A percentile compares a stretch with the other conserved stretches of the same genome.
These are phyloP conservation scores for Jasminum sambac DNA, from an alignment of 257 asterid genomes.

Conservation along the genomic window DNA sequence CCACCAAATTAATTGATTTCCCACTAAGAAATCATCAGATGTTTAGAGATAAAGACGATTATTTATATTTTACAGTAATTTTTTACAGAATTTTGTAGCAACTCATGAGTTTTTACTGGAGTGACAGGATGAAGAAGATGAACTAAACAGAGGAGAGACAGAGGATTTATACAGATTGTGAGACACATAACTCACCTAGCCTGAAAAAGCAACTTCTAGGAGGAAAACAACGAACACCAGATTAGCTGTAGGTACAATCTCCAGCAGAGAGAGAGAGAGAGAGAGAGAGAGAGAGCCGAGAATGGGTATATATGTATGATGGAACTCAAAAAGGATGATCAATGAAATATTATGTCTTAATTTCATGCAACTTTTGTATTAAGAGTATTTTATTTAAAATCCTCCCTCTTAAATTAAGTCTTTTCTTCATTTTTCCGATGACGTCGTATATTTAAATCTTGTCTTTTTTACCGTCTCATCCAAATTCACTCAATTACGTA, in stretches of 20 bases:
- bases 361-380: conserved; percentile 34
- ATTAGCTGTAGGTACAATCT: conserved; percentile 40
- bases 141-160: neutral
- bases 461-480: too few relatives aligned
- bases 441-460: conserved; percentile 18
- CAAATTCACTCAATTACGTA: too few relatives aligned
- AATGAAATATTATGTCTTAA: conserved; percentile 31
- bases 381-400: neutral
- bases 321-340: conserved; percentile 37
- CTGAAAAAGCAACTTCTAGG: conserved; percentile 12
- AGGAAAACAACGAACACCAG: conserved; percentile 26
- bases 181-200: neutral
- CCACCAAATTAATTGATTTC: neutral
- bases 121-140: neutral
- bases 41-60: neutral
- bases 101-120: neutral
- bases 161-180: neutral
- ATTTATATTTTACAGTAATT: neutral
- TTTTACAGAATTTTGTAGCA: neutral
- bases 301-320: conserved; percentile 19
- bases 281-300: conserved; percentile 16
- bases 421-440: conserved; percentile 9
- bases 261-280: conserved; percentile 17
- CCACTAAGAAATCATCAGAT: neutral
- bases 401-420: neutral